phyloP scores from a whole-genome alignment of 2,329 filamentous ascomycete species.

The Curvularia spicifera region DNA sequence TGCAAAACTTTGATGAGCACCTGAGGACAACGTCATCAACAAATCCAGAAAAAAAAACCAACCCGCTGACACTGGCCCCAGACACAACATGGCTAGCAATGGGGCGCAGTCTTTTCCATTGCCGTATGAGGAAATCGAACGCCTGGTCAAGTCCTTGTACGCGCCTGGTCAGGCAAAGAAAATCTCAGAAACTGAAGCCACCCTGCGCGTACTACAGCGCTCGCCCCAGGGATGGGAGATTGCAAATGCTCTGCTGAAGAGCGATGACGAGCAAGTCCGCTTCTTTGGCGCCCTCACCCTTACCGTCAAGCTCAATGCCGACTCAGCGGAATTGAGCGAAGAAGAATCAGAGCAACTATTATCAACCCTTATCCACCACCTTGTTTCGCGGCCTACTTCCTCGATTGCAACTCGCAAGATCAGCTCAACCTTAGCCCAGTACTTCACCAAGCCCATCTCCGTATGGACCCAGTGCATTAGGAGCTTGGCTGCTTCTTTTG shows the following conservation, averaged over 20 bases:
- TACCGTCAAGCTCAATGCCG: conserved; percentile 92
- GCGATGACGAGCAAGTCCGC: conserved; percentile 74
- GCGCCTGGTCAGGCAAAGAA: conserved; percentile 55
- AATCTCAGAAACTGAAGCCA: conserved; percentile 68
- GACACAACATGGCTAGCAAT: conserved; percentile 32
- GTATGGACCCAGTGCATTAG: conserved; percentile 71
- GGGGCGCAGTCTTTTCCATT: conserved; percentile 33
- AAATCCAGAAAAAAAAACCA: not conserved
- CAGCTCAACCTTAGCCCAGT: conserved; percentile 76
- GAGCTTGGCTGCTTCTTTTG: conserved; percentile 67
- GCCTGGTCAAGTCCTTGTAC: conserved; percentile 61
- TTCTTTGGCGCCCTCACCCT: conserved; percentile 95
- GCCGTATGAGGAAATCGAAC: conserved; percentile 45
- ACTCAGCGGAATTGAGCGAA: conserved; percentile 61
- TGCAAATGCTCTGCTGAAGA: conserved; percentile 75
- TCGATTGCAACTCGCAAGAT: conserved; percentile 74
- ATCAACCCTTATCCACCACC: conserved; percentile 46
- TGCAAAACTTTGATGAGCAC: conserved; percentile 1
- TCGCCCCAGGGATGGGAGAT: conserved; percentile 85
- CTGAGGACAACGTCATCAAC: conserved; percentile 1
- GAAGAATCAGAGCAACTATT: conserved; percentile 46
- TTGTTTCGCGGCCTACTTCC: conserved; percentile 50
- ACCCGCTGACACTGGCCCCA: not conserved
- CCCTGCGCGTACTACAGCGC: conserved; percentile 78
- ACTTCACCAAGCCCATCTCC: conserved; percentile 73